Evolutionary conservation across 2,329 filamentous ascomycete genomes (phyloP), one percentile per base, ranked within the genome.

Genomic region (Fusarium torreyae): DNA sequence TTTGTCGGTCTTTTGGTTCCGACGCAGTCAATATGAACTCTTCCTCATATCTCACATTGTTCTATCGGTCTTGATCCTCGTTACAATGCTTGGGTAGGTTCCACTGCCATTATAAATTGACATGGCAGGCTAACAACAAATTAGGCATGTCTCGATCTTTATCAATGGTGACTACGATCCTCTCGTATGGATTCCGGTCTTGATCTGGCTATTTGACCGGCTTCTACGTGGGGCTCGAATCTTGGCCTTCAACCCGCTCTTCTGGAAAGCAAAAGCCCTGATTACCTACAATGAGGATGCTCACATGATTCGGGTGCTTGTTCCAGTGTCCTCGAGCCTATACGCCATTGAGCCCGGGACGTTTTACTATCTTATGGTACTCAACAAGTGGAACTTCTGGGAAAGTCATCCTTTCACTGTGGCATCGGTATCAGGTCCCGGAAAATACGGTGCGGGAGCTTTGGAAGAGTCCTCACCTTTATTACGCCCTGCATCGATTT

Each of bases 391-490:
- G 77, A 54, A 60, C 73, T 42, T 74, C 52, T 86, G 84, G 84
- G 83, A 86, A 57, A 84, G 81, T 57, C 84, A 86, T 44, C 84
- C 84, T 0, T 86, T 86, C 59, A 85, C 84, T 0, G 78, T 85
- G 22, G 81, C 81, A 2, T 76, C 74, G 5, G 65, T 78, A 10
- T 43, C 63, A 11, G 62, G 71, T 43, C 33, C 63, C 11, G 48
- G 36, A 0, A 26, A 65, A 22, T 38, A 34, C 7, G 28, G 31
- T 2, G 0, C 52, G 38, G 7, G 52, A 44, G 2, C 15, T 4
- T 1, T 33, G 8, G 33, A 24, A 7, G 60, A 63, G 10, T 9
- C 31, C 0, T 9, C 44, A 1, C 58, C 58, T 0, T 14, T 63
- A 3, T 34, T 63, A 17, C 10, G 8, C 1, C 6, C 18, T 22